phyloP scores from a whole-genome alignment of 2,329 filamentous ascomycete species.

The Lithohypha guttulata region DNA sequence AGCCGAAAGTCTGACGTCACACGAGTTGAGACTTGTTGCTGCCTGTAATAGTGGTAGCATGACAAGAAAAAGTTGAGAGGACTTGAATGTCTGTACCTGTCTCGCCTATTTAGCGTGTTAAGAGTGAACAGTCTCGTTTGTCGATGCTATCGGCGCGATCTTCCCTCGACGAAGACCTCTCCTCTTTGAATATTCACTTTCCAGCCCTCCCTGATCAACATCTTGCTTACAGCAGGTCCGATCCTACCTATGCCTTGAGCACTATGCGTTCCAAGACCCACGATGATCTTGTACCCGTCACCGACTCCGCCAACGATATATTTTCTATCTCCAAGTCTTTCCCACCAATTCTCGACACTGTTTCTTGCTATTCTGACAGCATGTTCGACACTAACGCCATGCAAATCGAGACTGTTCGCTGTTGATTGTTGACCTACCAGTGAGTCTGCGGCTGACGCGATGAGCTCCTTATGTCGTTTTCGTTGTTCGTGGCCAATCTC shows the following conservation, averaged over 20 bases:
- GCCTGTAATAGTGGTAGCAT: too few relatives aligned
- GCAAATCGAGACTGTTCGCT: constrained; percentile 57
- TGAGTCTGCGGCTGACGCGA: constrained; percentile 57
- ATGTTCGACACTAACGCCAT: constrained; percentile 71
- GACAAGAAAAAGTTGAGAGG: too few relatives aligned
- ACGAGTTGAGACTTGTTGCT: too few relatives aligned
- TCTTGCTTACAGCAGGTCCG: constrained; percentile 67
- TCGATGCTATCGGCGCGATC: constrained; percentile 19
- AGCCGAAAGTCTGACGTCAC: too few relatives aligned
- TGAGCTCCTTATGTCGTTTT: constrained; percentile 46
- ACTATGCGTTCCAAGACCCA: constrained; percentile 70
- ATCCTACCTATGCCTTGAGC: constrained; percentile 63
- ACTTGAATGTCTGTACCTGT: too few relatives aligned
- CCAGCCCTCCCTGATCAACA: constrained; percentile 71
- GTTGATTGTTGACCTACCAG: constrained; percentile 59
- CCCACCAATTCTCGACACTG: constrained; percentile 66
- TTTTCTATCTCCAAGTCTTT: constrained; percentile 54
- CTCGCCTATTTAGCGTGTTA: too few relatives aligned
- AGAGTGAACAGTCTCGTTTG: too few relatives aligned
- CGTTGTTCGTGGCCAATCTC: constrained; percentile 57
- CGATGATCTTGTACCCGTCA: constrained; percentile 62
- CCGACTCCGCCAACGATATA: constrained; percentile 39
- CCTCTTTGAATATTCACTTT: constrained; percentile 63
- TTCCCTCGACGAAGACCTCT: constrained; percentile 57
- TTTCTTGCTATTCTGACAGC: constrained; percentile 66